phyloP scores from a whole-genome alignment of 1,139 yeast genomes.

The Kurtzmaniella quercitrusa region DNA sequence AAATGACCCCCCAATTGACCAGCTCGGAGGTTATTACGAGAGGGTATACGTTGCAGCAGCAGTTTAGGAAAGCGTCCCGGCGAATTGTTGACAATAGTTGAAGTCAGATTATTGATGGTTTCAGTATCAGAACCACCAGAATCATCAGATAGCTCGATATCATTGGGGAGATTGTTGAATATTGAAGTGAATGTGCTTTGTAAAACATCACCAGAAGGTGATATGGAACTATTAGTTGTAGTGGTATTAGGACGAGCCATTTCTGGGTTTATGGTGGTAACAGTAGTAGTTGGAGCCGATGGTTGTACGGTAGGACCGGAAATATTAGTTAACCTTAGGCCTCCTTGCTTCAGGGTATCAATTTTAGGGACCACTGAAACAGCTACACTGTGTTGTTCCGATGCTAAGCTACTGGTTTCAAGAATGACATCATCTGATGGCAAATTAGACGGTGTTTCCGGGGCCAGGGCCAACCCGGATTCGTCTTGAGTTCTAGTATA shows the following conservation, averaged over 20 bases:
- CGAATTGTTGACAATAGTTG: constrained; percentile 14
- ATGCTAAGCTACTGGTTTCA: neutral
- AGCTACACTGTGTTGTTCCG: neutral
- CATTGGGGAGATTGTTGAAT: constrained; percentile 46
- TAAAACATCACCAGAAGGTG: constrained; percentile 10
- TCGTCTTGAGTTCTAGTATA: constrained; percentile 14
- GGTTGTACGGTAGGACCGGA: constrained; percentile 5
- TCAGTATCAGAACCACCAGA: constrained; percentile 40
- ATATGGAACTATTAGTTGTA: neutral
- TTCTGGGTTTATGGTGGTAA: neutral
- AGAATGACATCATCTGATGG: neutral
- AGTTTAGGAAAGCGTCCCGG: neutral
- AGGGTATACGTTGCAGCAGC: neutral
- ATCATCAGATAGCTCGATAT: constrained; percentile 46
- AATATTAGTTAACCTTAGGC: constrained; percentile 3
- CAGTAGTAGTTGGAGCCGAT: constrained; percentile 3
- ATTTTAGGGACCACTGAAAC: constrained; percentile 2
- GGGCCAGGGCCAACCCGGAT: neutral
- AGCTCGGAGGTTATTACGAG: constrained; percentile 13
- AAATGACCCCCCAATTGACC: neutral
- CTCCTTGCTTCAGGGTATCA: constrained; percentile 1
- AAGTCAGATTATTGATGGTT: constrained; percentile 20
- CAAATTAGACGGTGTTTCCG: neutral
- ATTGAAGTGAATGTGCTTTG: constrained; percentile 33
- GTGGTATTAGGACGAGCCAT: neutral